These are phyloP conservation scores for Saccharomyces pastorianus DNA, from an alignment of 1,139 yeast genomes.

Conservation along the genomic window DNA sequence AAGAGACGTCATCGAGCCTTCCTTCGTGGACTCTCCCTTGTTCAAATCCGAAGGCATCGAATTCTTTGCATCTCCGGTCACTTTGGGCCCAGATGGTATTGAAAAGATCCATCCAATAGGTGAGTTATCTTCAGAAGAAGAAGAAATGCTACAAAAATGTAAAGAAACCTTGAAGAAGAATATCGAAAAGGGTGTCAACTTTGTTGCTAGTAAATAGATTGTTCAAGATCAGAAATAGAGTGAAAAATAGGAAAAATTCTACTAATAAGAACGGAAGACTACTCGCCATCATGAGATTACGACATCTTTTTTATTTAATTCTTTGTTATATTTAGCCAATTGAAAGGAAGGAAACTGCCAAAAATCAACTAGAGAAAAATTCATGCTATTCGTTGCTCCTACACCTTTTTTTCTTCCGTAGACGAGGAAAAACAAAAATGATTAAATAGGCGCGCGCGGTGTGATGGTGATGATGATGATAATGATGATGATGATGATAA, in stretches of 20 bases:
- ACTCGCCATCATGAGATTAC: neutral
- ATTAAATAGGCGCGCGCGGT: neutral
- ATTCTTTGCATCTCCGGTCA: conserved; percentile 88
- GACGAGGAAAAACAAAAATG: neutral
- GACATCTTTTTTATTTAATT: neutral
- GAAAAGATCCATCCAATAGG: conserved; percentile 65
- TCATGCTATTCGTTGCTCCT: neutral
- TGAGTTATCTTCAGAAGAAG: conserved; percentile 50
- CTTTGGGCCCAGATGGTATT: conserved; percentile 85
- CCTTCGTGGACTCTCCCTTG: conserved; percentile 73
- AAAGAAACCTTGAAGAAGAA: conserved; percentile 74
- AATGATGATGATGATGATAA: neutral
- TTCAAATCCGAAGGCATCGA: conserved; percentile 80
- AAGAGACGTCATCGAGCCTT: conserved; percentile 63
- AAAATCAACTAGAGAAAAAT: neutral
- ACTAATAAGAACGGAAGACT: neutral
- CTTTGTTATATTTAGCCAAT: neutral
- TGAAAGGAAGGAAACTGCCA: neutral
- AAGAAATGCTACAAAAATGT: conserved; percentile 69
- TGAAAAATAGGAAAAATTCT: neutral
- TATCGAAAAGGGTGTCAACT: conserved; percentile 66
- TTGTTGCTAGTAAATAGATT: conserved; percentile 32
- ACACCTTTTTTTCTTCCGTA: neutral
- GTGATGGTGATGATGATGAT: neutral
- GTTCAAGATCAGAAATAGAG: neutral